These are phyloP conservation scores for Entrophospora sp. DNA, from an alignment of 192 early-diverging fungal species.

Conservation along the genomic window DNA sequence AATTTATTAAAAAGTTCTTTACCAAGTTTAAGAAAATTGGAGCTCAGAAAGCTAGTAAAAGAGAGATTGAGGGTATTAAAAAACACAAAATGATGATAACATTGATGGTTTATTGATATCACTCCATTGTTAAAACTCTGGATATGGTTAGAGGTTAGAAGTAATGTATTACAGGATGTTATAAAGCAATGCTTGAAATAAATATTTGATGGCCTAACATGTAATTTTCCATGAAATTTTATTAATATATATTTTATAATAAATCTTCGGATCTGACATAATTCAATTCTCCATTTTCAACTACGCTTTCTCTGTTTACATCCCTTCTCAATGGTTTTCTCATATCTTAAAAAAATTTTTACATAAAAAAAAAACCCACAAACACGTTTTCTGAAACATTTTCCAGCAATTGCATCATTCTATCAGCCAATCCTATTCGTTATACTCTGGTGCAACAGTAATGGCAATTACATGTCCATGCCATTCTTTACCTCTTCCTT, in stretches of 20 bases:
- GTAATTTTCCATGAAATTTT: too few species aligned
- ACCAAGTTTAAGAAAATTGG: constrained; percentile 58
- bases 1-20: constrained; percentile 80
- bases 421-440: constrained; percentile 75
- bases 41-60: constrained; percentile 41
- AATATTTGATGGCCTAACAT: constrained; percentile 18
- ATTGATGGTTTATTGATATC: too few species aligned
- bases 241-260: too few species aligned
- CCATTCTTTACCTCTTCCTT: constrained; percentile 79
- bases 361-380: neutral
- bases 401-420: constrained; percentile 86
- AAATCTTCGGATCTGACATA: constrained; percentile 39
- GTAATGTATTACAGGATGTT: constrained; percentile 6
- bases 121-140: constrained; percentile 52
- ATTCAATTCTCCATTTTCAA: constrained; percentile 43
- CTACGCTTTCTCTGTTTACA: constrained; percentile 49
- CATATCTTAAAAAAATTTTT: constrained; percentile 63
- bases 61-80: constrained; percentile 36
- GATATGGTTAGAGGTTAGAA: constrained; percentile 48
- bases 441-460: constrained; percentile 96
- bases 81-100: too few species aligned
- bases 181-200: neutral
- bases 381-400: constrained; percentile 78
- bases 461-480: constrained; percentile 97
- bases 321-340: constrained; percentile 85